A percentile compares a stretch with the other conserved stretches of the same genome.
These are phyloP conservation scores for Claviceps pazoutovae DNA, from an alignment of 2,329 filamentous ascomycete species.

Conservation along the genomic window DNA sequence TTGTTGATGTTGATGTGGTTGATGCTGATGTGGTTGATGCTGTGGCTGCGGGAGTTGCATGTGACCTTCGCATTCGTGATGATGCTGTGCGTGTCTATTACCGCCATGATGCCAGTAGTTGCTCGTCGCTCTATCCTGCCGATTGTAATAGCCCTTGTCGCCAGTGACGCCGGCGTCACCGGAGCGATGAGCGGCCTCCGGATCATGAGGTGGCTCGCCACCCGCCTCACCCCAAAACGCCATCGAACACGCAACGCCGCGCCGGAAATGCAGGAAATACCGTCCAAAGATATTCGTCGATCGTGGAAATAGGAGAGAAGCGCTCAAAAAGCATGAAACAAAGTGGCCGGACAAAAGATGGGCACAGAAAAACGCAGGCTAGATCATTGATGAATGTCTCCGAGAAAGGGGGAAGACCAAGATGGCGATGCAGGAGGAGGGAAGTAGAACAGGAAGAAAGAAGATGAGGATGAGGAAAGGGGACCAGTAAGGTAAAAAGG, in stretches of 20 bases:
- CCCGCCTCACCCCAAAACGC: constrained; percentile 26
- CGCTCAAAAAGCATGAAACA: neutral
- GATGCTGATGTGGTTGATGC: neutral
- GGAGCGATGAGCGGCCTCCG: constrained; percentile 4
- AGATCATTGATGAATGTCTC: neutral
- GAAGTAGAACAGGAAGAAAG: neutral
- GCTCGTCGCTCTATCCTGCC: neutral
- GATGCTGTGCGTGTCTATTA: neutral
- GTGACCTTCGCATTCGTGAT: neutral
- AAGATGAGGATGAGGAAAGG: no score
- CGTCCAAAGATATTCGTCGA: neutral
- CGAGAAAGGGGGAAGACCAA: neutral
- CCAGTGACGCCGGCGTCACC: neutral
- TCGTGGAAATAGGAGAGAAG: neutral
- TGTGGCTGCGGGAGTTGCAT: neutral
- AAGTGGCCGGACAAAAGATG: neutral
- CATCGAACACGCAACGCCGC: constrained; percentile 20
- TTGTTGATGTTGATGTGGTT: neutral
- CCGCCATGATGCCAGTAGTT: neutral
- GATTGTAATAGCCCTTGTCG: neutral
- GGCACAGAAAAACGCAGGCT: neutral
- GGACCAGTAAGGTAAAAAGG: no score
- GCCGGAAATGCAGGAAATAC: neutral
- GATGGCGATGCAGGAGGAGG: neutral
- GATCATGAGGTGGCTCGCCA: constrained; percentile 15